These are phyloP conservation scores for Phytophthora pseudosyringae DNA, from an alignment of 352 stramenopile genomes.

Conservation along the genomic window DNA sequence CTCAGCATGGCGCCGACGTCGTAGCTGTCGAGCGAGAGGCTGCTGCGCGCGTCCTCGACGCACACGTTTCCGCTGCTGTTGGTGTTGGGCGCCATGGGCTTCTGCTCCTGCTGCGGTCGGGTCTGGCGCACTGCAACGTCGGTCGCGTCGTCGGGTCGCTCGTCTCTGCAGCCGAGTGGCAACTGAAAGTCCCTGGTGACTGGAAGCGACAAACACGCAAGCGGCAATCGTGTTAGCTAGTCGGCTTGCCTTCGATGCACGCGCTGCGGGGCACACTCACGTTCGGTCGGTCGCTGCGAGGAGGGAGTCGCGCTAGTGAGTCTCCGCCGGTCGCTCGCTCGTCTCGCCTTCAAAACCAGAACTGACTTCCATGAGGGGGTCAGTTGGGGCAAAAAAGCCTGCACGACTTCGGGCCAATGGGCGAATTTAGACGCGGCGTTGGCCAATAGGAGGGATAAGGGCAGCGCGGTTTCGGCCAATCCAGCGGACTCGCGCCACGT, in stretches of 20 bases:
- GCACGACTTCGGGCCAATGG: slow-evolving; percentile 10
- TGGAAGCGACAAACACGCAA: slow-evolving; percentile 23
- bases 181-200: slow-evolving; percentile 29
- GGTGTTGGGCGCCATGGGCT: slow-evolving; percentile 68
- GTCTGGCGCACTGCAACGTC: slow-evolving; percentile 18
- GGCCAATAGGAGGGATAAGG: neutral
- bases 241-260: neutral
- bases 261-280: slow-evolving; percentile 13
- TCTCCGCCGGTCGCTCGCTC: slow-evolving; percentile 4
- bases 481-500: neutral
- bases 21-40: slow-evolving; percentile 58
- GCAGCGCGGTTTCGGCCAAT: slow-evolving; percentile 13
- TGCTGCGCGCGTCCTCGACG: slow-evolving; percentile 63
- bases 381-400: slow-evolving; percentile 20
- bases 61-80: slow-evolving; percentile 62
- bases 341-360: slow-evolving; percentile 59
- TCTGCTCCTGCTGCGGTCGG: neutral
- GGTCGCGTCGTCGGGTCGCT: slow-evolving; percentile 13
- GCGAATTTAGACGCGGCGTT: neutral
- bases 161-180: slow-evolving; percentile 23
- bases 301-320: slow-evolving; percentile 12
- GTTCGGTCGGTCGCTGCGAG: slow-evolving; percentile 21
- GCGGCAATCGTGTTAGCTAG: neutral
- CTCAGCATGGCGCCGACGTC: slow-evolving; percentile 50
- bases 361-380: slow-evolving; percentile 51